Evolutionary conservation across 768 basidiomycete genomes (phyloP).

Genomic region (Naganishia kalamii): DNA sequence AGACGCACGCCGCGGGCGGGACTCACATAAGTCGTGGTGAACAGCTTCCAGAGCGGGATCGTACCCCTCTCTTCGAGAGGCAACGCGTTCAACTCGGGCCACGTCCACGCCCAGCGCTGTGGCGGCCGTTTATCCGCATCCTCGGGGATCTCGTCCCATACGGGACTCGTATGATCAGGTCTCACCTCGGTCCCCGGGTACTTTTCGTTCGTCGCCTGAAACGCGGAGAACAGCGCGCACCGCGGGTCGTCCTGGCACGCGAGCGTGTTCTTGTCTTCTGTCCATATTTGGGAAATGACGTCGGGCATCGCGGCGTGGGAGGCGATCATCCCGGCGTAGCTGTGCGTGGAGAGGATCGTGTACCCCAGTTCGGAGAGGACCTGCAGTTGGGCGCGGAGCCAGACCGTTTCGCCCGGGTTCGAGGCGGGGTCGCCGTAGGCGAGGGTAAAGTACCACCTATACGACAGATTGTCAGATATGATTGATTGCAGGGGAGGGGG

Average conservation of each 20-base stretch:
- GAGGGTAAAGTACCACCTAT: slow-evolving; percentile 22
- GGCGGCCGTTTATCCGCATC: slow-evolving; percentile 5
- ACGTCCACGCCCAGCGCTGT: slow-evolving; percentile 21
- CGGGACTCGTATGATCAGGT: slow-evolving; percentile 1
- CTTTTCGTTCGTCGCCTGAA: slow-evolving; percentile 21
- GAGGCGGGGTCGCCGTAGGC: slow-evolving; percentile 9
- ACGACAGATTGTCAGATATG: background rate
- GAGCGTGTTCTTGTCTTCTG: slow-evolving; percentile 30
- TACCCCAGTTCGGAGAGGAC: slow-evolving; percentile 30
- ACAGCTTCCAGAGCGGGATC: slow-evolving; percentile 40
- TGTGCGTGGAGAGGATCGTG: slow-evolving; percentile 31
- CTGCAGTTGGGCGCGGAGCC: slow-evolving; percentile 24
- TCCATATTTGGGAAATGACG: slow-evolving; percentile 38
- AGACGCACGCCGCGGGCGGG: background rate
- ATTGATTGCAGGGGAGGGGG: background rate
- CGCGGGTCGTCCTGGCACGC: slow-evolving; percentile 42
- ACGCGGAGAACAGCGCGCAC: slow-evolving; percentile 29
- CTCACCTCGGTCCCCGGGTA: slow-evolving; percentile 14
- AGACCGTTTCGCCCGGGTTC: slow-evolving; percentile 22
- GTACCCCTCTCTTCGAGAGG: slow-evolving; percentile 39
- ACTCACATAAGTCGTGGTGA: slow-evolving; percentile 42
- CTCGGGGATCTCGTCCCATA: slow-evolving; percentile 16
- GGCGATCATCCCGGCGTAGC: slow-evolving; percentile 33
- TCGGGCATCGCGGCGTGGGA: slow-evolving; percentile 43
- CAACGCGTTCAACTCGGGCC: slow-evolving; percentile 30